Base-by-base conservation (phyloP, 345 rosid species). In the Ailanthus altissimus region DNA sequence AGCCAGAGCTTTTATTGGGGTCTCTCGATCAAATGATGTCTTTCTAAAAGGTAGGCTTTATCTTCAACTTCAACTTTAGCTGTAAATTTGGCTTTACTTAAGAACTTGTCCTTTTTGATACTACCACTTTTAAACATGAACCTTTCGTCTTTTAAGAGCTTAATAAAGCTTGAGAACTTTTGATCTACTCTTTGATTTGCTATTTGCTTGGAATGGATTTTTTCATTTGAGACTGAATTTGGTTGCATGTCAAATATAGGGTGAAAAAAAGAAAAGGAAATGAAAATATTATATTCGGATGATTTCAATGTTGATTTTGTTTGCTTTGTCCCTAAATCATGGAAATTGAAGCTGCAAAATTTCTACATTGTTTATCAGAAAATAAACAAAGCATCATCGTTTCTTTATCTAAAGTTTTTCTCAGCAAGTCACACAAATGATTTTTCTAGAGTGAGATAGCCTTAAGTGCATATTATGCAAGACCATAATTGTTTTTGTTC, bases 1-100 rank as follows among this genome's bases (percentile, higher is more conserved):
- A 70, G 62, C 80, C 21, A 16, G 74, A 16, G 75, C 76, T 75
- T 86, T 84, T 74, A 76, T 81, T 76, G 93, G 88, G 72, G 77
- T 75, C 83, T 81, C 90, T 71, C 80, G 75, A 73, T 71, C 93
- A 38, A 73, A 79, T 36, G 90, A 91, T 77, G 79, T 83, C 50
- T 76, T 89, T 74, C 88, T 87, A 76, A 92, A 92, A 94, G 96
- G 98, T 92, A 59, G 43, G 15, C 45, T 76, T 64, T 46, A 43
- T 40, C 28, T 42, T 51, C 50, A 4, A 18, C 67, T 79, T 54
- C 59, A 50, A 36, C 80, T 78, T 79, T 53, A 58, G 43, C 65
- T 42, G 51, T 42, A 14, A 23, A 45, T 50, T 50, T 28, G 58
- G 73, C 46, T 69, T 69, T 50, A 20, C 45, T 28, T 50, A 28